phyloP scores from a whole-genome alignment of 441 rosid genomes.

The Metrosideros polymorpha region DNA sequence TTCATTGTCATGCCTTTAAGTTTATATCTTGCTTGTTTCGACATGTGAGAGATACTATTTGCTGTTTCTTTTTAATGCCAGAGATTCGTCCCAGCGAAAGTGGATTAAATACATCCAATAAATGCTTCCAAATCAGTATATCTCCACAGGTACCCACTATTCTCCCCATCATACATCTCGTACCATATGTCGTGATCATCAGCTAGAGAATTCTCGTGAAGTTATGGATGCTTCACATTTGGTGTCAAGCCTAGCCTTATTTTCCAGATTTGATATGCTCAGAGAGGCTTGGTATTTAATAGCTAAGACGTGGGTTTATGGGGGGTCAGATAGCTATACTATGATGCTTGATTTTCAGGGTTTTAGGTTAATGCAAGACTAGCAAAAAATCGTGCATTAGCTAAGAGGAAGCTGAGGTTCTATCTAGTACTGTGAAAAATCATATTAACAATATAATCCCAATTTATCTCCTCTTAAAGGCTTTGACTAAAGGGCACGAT shows the following conservation, averaged over 20 bases:
- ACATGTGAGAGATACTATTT: neutral
- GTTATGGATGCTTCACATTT: neutral
- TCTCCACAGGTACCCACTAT: slow-evolving; percentile 52
- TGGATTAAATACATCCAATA: slow-evolving; percentile 73
- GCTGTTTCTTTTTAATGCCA: slow-evolving; percentile 17
- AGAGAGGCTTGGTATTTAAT: neutral
- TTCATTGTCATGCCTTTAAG: neutral
- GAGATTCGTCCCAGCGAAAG: slow-evolving; percentile 90
- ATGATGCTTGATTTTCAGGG: neutral
- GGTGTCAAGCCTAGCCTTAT: neutral
- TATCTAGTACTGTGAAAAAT: neutral
- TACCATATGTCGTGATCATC: neutral
- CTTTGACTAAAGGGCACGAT: neutral
- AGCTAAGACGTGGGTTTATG: neutral
- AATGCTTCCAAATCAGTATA: slow-evolving; percentile 71
- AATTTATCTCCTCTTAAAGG: neutral
- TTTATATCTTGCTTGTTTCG: neutral
- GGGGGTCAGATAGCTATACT: neutral
- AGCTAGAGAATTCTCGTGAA: neutral
- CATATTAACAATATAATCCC: neutral
- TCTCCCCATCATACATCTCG: neutral
- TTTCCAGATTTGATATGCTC: neutral
- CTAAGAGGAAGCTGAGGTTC: neutral
- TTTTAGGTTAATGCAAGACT: neutral
- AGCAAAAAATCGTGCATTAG: neutral